Conservation (phyloP, 2,329 filamentous ascomycete genomes). For the Grosmannia clavigera region DNA sequence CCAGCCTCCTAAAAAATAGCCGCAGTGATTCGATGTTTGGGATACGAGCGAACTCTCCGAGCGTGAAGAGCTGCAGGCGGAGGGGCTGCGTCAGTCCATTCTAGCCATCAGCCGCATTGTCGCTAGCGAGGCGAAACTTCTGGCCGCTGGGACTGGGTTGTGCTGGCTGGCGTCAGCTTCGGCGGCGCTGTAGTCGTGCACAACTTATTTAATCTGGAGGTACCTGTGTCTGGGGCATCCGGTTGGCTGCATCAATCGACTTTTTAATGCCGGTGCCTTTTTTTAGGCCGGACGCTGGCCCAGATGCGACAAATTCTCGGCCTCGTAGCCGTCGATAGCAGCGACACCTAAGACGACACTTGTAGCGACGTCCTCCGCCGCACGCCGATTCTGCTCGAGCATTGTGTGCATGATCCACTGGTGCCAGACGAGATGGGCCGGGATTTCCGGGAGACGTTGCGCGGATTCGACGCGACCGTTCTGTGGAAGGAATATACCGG, state of each 20-base stretch:
- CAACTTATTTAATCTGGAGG: conserved; percentile 3
- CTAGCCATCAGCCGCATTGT: conserved; percentile 20
- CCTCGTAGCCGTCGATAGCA: background rate
- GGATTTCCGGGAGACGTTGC: conserved; percentile 21
- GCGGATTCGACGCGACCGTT: conserved; percentile 24
- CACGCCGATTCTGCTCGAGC: conserved; percentile 31
- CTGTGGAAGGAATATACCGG: conserved; percentile 27
- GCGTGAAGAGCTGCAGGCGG: conserved; percentile 28
- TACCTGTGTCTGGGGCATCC: background rate
- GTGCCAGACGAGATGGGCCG: conserved; percentile 25
- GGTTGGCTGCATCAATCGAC: conserved; percentile 21
- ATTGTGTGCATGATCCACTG: conserved; percentile 29
- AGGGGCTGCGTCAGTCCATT: conserved; percentile 27
- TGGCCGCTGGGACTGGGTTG: conserved; percentile 14
- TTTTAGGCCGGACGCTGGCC: conserved; percentile 15
- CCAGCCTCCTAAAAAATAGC: conserved; percentile 15
- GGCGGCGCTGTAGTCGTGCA: conserved; percentile 22
- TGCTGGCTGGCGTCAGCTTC: conserved; percentile 34
- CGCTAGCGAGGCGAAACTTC: conserved; percentile 15
- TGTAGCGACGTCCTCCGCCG: conserved; percentile 11
- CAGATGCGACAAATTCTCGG: conserved; percentile 21
- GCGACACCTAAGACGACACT: background rate
- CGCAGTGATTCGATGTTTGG: conserved; percentile 32
- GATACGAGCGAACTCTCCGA: conserved; percentile 25
- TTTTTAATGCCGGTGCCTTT: conserved; percentile 26